Evolutionary conservation across 1,139 yeast species (phyloP), one percentile per base, ranked within the genome.

Genomic region (Zhuliangozyma blackwelliae): DNA sequence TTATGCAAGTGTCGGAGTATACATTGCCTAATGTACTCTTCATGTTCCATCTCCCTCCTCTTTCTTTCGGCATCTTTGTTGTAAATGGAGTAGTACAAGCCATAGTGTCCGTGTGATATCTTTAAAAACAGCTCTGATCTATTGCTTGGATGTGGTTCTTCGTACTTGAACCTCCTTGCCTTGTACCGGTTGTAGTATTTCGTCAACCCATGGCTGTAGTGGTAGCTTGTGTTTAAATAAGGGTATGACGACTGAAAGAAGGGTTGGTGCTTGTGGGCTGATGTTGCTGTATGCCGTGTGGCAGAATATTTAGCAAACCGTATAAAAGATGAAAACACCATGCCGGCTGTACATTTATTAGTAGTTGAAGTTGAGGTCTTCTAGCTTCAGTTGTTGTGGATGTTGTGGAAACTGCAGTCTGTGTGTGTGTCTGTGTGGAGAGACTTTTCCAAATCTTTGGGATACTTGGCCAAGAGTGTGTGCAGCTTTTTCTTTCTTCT

Each of bases 191-290:
- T 29, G 30, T 54, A 47, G 40, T 52, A 56, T 13, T 51, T 46
- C 9, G 40, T 43, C 23, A 62, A 31, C 9, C 59, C 40, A 32
- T 52, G 52, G 28, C 49, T 53, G 35, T 23, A 21, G 19, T 32
- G 34, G 28, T 36, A 31, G 25, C 52, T 34, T 11, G 37, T 27
- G 21, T 41, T 45, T 33, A 67, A 54, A 49, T 67, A 66, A 3
- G 69, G 63, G 36, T 63, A 59, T 7, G 73, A 59, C 38, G 68
- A 59, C 45, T 65, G 72, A 47, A 70, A 70, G 48, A 70, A 70
- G 46, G 56, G 63, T 32, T 65, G 46, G 38, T 52, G 50, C 5
- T 9, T 22, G 23, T 22, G 23, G 23, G 9, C 23, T 7, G 7
- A 9, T 9, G 23, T 9, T 9, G 23, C 7, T 9, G 23, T 11